Conservation (phyloP, 805 yeast species). For the Yarrowia bubula region DNA sequence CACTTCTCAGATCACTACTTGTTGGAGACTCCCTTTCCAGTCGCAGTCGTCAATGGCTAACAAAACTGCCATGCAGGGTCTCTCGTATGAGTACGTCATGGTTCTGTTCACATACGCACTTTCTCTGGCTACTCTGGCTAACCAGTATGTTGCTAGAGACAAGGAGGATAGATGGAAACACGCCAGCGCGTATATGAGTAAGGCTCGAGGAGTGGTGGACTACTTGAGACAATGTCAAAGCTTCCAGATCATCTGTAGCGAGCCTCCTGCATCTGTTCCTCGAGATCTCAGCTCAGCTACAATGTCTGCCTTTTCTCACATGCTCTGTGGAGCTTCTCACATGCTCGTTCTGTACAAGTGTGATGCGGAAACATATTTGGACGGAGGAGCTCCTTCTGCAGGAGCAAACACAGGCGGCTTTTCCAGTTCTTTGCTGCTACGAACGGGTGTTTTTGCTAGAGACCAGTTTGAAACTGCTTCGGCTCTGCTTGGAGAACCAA, state of each 20-base stretch:
- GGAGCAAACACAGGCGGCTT: background rate
- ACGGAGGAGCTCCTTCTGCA: conserved; percentile 1
- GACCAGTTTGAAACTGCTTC: conserved; percentile 37
- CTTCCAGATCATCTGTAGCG: conserved; percentile 25
- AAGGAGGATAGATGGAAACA: conserved; percentile 32
- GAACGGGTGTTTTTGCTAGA: conserved; percentile 38
- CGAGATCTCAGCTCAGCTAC: conserved; percentile 33
- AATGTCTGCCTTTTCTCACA: conserved; percentile 27
- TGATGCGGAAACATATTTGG: conserved; percentile 28
- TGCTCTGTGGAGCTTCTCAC: conserved; percentile 37
- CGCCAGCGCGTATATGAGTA: conserved; percentile 35
- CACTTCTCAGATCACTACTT: conserved; percentile 27
- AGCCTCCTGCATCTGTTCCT: conserved; percentile 32
- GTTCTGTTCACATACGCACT: conserved; percentile 32
- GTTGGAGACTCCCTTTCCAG: conserved; percentile 36
- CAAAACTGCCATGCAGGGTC: conserved; percentile 26
- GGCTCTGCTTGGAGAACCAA: conserved; percentile 30
- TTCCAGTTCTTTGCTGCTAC: conserved; percentile 32
- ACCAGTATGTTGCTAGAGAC: conserved; percentile 27
- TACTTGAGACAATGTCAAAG: conserved; percentile 31
- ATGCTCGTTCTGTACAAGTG: conserved; percentile 35
- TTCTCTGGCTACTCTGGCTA: conserved; percentile 30
- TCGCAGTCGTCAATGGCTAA: conserved; percentile 27
- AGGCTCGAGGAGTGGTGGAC: conserved; percentile 33
- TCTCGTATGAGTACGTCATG: conserved; percentile 34